Conservation (phyloP, 2,329 filamentous ascomycete species). For the Cladophialophora bantiana region DNA sequence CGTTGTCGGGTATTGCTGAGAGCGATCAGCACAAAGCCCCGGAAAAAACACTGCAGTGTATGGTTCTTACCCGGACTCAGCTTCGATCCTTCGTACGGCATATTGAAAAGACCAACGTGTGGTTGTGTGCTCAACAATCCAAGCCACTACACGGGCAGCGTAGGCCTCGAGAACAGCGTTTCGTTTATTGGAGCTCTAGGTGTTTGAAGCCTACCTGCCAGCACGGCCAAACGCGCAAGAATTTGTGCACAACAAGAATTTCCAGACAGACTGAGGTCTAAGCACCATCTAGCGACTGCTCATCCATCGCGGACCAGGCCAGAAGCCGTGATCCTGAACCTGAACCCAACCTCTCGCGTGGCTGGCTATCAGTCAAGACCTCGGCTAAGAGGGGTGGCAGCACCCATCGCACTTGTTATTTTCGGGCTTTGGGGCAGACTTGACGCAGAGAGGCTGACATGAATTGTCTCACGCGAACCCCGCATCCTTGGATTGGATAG, state of each 20-base stretch:
- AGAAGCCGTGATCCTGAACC: background rate
- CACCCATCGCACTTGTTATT: background rate
- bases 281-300: background rate
- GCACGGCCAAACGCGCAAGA: background rate
- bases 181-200: background rate
- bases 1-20: background rate
- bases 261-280: background rate
- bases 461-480: background rate
- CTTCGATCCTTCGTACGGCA: background rate
- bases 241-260: background rate
- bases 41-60: background rate
- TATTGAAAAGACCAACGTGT: background rate
- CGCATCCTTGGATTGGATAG: background rate
- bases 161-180: background rate
- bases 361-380: background rate
- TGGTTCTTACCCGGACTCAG: background rate
- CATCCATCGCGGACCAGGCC: background rate
- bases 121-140: background rate
- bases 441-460: background rate
- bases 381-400: background rate
- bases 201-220: background rate
- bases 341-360: background rate
- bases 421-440: background rate
- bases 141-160: background rate
- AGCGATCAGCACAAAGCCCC: background rate